Base-by-base conservation (phyloP, 768 basidiomycete genomes). In the Lentinula aciculospora region DNA sequence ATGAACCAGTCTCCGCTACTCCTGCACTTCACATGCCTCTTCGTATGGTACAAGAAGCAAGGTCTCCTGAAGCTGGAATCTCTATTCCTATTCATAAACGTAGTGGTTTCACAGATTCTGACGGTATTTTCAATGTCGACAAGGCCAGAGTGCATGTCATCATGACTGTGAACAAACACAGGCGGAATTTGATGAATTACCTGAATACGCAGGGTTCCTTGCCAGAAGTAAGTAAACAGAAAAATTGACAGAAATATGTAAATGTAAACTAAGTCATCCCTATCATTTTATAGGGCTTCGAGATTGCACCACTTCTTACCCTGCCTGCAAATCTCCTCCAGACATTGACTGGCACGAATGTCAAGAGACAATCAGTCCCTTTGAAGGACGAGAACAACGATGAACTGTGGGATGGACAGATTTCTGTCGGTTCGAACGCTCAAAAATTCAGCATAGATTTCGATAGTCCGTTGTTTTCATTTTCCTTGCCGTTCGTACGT, bases 371-470 rank as follows among this genome's bases (percentile, higher is more conserved):
- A 61, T 61, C 62, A 21, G 73, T 72, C 63, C 15, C 66, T 1
- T 61, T 73, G 27, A 74, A 67, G 8, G 72, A 74, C 61, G 69
- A 74, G 58, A 62, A 70, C 17, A 56, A 66, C 46, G 72, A 73
- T 49, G 51, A 57, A 58, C 69, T 76, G 51, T 56, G 55, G 55
- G 25, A 31, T 7, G 53, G 53, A 25, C 36, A 34, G 7, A 39
- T 39, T 44, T 40, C 53, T 5, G 42, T 54, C 19, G 53, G 53
- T 25, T 54, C 37, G 4, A 54, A 28, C 32, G 23, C 19, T 31
- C 53, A 54, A 17, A 21, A 39, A 9, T 54, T 54, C n/a, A 39
- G 21, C 8, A 39, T 54, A 27, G 53, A 54, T 44, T 54, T 54
- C 27, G 53, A 54, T 23, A 54, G 53, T 54, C 4, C 23, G 53